Evolutionary conservation across 2,329 filamentous ascomycete species (phyloP).

Genomic region (Monascus ruber): DNA sequence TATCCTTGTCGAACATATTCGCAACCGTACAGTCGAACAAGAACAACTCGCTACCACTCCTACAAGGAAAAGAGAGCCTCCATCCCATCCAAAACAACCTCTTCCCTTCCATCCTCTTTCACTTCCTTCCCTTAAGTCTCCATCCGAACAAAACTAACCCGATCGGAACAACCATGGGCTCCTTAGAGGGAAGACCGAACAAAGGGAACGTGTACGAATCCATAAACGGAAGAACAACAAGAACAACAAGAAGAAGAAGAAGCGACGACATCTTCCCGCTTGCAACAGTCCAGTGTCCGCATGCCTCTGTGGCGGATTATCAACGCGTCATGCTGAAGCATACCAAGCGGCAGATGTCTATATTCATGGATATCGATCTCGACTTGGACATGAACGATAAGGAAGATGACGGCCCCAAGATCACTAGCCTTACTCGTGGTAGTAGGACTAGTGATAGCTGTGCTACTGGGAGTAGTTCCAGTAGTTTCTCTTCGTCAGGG

Average conservation of each 20-base stretch:
- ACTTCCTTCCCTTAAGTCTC: too few species aligned
- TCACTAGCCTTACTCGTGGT: slow-evolving; percentile 8
- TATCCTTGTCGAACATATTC: too few species aligned
- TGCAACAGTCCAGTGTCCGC: slow-evolving; percentile 3
- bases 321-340: slow-evolving; percentile 28
- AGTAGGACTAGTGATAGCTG: slow-evolving; percentile 5
- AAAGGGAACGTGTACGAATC: background rate
- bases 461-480: background rate
- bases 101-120: too few species aligned
- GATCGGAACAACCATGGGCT: too few species aligned
- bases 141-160: too few species aligned
- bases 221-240: too few species aligned
- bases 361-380: slow-evolving; percentile 16
- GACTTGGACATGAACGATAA: slow-evolving; percentile 10
- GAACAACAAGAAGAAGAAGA: too few species aligned
- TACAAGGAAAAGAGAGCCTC: too few species aligned
- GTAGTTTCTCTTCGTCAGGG: background rate
- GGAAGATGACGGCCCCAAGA: slow-evolving; percentile 19
- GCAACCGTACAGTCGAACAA: too few species aligned
- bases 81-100: too few species aligned
- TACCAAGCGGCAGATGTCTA: slow-evolving; percentile 26
- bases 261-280: background rate
- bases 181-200: background rate
- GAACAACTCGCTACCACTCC: too few species aligned
- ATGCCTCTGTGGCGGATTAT: slow-evolving; percentile 24